Evolutionary conservation across 129 eudicot genomes (phyloP).

Genomic region (Gnaphalium uliginosum): DNA sequence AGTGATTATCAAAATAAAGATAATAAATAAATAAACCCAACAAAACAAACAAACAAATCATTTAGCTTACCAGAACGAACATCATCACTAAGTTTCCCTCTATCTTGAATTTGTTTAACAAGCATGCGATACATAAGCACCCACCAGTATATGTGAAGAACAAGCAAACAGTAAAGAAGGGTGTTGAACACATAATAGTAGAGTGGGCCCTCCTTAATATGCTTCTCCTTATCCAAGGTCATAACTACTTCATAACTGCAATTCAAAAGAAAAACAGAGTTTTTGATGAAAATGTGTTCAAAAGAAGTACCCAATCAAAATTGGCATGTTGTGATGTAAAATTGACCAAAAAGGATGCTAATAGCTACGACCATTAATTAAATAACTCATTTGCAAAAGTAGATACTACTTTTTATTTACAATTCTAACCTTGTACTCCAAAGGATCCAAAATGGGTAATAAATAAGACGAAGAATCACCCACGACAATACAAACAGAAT

Average conservation of each 20-base stretch:
- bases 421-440: constrained; percentile 85
- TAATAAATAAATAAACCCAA: not conserved
- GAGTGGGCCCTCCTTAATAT: constrained; percentile 61
- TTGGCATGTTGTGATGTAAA: not conserved
- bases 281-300: not conserved
- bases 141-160: constrained; percentile 94
- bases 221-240: constrained; percentile 77
- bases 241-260: constrained; percentile 76
- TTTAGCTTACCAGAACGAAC: constrained; percentile 82
- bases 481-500: constrained; percentile 83
- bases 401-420: not conserved
- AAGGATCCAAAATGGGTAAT: constrained; percentile 84
- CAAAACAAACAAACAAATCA: not conserved
- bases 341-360: not conserved
- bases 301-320: not conserved
- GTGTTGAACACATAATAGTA: constrained; percentile 79
- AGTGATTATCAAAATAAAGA: not conserved
- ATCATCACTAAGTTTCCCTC: constrained; percentile 84
- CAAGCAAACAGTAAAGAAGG: constrained; percentile 77
- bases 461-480: constrained; percentile 83
- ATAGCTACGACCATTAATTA: not conserved
- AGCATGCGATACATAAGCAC: constrained; percentile 91
- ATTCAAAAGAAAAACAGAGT: not conserved
- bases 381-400: not conserved
- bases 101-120: constrained; percentile 81